Evolutionary conservation across 257 asterid species (phyloP).

Genomic region (Solanum medicagineum): DNA sequence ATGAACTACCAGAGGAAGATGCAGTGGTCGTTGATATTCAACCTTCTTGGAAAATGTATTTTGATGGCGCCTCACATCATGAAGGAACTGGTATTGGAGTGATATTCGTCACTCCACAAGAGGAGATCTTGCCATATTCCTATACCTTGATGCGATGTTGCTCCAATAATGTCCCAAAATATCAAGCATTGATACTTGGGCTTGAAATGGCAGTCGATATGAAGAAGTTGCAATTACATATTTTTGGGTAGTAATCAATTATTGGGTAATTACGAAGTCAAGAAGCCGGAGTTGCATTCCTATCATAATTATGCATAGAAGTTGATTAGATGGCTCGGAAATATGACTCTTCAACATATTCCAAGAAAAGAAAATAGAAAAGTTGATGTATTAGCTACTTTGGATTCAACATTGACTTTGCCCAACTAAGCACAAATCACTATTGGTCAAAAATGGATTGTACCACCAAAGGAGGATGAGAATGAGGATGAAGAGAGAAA

Average conservation of each 20-base stretch:
- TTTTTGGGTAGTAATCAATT: no score
- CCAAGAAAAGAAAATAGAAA: background rate
- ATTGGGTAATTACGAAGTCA: no score
- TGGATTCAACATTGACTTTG: no score
- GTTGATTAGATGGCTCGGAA: no score
- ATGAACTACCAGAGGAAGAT: background rate
- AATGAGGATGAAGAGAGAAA: background rate
- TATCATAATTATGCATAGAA: no score
- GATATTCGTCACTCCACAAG: background rate
- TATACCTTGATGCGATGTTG: background rate
- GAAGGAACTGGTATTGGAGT: background rate
- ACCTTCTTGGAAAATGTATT: background rate
- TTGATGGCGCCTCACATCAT: background rate
- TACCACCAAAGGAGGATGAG: background rate
- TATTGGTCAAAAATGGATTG: no score
- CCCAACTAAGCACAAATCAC: background rate
- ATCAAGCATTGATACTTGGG: background rate
- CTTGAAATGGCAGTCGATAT: no score
- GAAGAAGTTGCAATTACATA: no score
- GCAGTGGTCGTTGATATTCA: background rate
- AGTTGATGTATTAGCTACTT: background rate
- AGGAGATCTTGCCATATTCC: background rate
- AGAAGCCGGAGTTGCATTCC: no score
- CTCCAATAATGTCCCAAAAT: background rate
- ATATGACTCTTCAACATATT: background rate